A percentile compares a stretch with the other conserved stretches of the same genome.
phyloP scores from a whole-genome alignment of 176 grass and related monocot genomes.

The Tillandsia fasciculata region DNA sequence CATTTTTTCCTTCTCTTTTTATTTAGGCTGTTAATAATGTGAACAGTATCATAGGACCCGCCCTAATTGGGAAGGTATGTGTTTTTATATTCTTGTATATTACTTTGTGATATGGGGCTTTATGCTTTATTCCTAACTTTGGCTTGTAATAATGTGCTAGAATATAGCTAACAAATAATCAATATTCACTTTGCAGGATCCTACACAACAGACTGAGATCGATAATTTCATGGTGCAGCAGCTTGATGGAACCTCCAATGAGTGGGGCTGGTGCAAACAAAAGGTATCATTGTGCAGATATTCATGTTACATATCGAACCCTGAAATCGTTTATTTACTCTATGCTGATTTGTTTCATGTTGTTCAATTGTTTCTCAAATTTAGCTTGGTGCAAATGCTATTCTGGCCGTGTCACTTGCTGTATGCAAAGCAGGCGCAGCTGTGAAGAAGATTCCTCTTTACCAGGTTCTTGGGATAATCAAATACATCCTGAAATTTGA shows the following conservation, averaged over 20 bases:
- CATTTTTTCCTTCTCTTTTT: slow-evolving; percentile 8
- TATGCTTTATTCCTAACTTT: background rate
- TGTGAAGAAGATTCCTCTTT: slow-evolving; percentile 81
- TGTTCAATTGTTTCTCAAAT: slow-evolving; percentile 5
- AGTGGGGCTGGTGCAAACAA: slow-evolving; percentile 95
- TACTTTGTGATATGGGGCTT: background rate
- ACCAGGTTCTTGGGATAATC: slow-evolving; percentile 37
- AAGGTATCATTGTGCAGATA: slow-evolving; percentile 33
- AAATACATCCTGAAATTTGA: too few relatives aligned
- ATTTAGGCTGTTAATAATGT: slow-evolving; percentile 81
- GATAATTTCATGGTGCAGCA: slow-evolving; percentile 94
- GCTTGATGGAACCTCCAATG: slow-evolving; percentile 85
- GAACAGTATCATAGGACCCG: slow-evolving; percentile 67
- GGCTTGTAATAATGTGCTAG: background rate
- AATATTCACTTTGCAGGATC: slow-evolving; percentile 33
- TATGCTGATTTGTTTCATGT: background rate
- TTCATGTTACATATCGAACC: background rate
- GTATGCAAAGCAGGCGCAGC: slow-evolving; percentile 77
- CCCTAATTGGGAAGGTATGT: slow-evolving; percentile 65
- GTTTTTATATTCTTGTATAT: background rate
- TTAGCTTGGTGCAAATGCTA: slow-evolving; percentile 90
- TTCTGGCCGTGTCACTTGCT: slow-evolving; percentile 84
- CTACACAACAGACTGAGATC: slow-evolving; percentile 55
- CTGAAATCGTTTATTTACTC: background rate
- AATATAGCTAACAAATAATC: background rate